Base-by-base conservation (phyloP, 1,139 yeast species). In the Taiozyma onychis region DNA sequence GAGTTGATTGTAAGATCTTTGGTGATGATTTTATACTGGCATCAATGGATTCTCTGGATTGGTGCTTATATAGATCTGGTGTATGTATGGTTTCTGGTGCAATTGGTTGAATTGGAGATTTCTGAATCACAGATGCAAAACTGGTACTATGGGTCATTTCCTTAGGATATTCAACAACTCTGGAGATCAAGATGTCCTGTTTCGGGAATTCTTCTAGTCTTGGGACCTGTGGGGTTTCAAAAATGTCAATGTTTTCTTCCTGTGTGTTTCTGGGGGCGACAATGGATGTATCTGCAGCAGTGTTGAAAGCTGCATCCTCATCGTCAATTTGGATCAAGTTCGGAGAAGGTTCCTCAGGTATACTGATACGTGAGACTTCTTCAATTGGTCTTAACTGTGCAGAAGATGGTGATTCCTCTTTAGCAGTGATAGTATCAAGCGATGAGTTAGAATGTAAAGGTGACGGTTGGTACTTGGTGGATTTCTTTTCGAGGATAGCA, bases 401-500 rank as follows among this genome's bases (percentile, higher is more conserved):
- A 21, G 41, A 37, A 8, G 24, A 16, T 24, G 22, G 34, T 32
- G 39, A 13, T 16, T 45, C 52, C 18, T 54, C 55, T 21, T 44
- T 43, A 41, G 48, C 45, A 7, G 54, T 47, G 34, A 47, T 45
- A 44, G 48, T 46, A 41, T 39, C 47, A 44, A 43, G 28, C 2
- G 48, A 46, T 8, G 49, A 13, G 34, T 45, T 45, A 14, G 43
- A 32, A 21, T 48, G 43, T 24, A 43, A 45, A 30, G 50, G 53
- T 44, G 49, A 42, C 11, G 50, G 37, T 37, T 45, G 48, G 18
- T 44, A 47, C 44, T 53, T 57, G 41, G 60, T 62, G 4, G 67
- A 58, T 46, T 69, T 71, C 44, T 66, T 69, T 49, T 66, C 69
- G 39, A 71, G 54, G 30, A 71, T 65, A 39, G 66, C 66, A 3